Conservation (phyloP, 257 asterid species). For the Gardenia jasminoides region DNA sequence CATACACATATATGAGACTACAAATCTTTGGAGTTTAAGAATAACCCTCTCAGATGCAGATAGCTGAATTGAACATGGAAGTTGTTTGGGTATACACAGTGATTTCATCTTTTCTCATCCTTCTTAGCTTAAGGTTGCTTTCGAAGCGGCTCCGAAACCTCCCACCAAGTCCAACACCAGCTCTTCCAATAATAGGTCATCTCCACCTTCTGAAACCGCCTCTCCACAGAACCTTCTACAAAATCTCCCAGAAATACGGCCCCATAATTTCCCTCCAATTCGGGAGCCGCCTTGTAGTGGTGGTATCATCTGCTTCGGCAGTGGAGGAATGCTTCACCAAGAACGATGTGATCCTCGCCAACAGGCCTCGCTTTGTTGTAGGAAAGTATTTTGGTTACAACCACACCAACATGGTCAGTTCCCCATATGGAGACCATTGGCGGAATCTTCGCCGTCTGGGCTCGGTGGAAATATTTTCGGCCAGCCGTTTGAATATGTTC, state of each 20-base stretch:
- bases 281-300: too few relatives aligned
- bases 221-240: too few relatives aligned
- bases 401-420: slow-evolving; percentile 22
- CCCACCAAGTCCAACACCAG: slow-evolving; percentile 32
- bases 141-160: slow-evolving; percentile 10
- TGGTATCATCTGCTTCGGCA: too few relatives aligned
- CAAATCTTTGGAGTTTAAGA: background rate
- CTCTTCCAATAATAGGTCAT: slow-evolving; percentile 39
- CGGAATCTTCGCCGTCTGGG: slow-evolving; percentile 52
- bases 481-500: slow-evolving; percentile 47
- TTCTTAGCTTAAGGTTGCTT: slow-evolving; percentile 12
- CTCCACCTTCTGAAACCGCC: background rate
- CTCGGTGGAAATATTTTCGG: slow-evolving; percentile 42
- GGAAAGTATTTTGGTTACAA: slow-evolving; percentile 54
- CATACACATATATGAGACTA: too few relatives aligned
- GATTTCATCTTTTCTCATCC: slow-evolving; percentile 20
- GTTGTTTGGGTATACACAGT: slow-evolving; percentile 18
- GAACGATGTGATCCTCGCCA: slow-evolving; percentile 52
- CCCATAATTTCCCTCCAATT: too few relatives aligned
- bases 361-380: slow-evolving; percentile 38
- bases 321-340: slow-evolving; percentile 33
- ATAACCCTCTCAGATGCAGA: too few relatives aligned
- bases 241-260: too few relatives aligned
- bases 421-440: slow-evolving; percentile 66
- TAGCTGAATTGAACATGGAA: slow-evolving; percentile 25